These are phyloP conservation scores for Phytophthora sansomeana DNA, from an alignment of 352 stramenopile species.

Conservation along the genomic window DNA sequence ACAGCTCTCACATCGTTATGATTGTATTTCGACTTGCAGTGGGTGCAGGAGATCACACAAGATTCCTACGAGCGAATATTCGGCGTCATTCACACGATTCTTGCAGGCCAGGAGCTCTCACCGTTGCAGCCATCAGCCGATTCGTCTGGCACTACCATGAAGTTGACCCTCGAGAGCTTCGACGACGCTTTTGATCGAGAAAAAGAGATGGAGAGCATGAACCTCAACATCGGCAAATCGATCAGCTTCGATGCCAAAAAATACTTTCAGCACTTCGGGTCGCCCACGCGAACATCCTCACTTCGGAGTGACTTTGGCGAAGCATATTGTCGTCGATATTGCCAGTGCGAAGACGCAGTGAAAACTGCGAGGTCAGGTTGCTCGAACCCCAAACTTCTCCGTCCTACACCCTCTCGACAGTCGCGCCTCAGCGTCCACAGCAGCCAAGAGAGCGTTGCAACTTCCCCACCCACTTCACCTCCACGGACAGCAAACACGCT, in stretches of 20 bases:
- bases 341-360: background rate
- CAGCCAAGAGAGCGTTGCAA: background rate
- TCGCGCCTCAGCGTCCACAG: constrained; percentile 10
- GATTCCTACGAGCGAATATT: constrained; percentile 38
- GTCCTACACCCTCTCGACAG: constrained; percentile 21
- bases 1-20: background rate
- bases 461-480: background rate
- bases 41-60: constrained; percentile 30
- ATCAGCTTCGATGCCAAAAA: constrained; percentile 39
- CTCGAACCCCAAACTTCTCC: constrained; percentile 22
- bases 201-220: constrained; percentile 29
- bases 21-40: constrained; percentile 8
- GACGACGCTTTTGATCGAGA: constrained; percentile 34
- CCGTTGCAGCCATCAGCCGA: background rate
- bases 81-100: constrained; percentile 27
- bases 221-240: constrained; percentile 42
- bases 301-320: background rate
- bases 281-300: constrained; percentile 3
- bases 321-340: constrained; percentile 3
- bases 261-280: constrained; percentile 39
- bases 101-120: constrained; percentile 13
- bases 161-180: constrained; percentile 35
- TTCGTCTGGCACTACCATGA: constrained; percentile 10
- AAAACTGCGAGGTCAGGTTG: constrained; percentile 15
- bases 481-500: constrained; percentile 7